These are phyloP conservation scores for Polygonum aviculare DNA, from an alignment of 148 eudicot species.

Conservation along the genomic window DNA sequence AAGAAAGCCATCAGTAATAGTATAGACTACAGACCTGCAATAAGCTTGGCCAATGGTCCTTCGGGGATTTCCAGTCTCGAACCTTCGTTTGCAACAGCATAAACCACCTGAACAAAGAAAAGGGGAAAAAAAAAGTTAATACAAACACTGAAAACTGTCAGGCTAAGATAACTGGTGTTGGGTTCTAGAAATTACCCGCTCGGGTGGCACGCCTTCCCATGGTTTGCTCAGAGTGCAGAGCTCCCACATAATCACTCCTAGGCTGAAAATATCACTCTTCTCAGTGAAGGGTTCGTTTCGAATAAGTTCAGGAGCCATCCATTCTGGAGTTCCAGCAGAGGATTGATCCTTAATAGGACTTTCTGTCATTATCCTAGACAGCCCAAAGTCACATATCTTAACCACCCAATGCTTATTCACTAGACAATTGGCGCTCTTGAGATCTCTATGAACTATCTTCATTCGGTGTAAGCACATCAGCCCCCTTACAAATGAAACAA, in stretches of 20 bases:
- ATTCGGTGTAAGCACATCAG: slow-evolving; percentile 94
- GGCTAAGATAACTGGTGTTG: not conserved
- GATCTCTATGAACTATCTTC: slow-evolving; percentile 93
- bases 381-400: slow-evolving; percentile 92
- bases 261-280: slow-evolving; percentile 94
- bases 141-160: not conserved
- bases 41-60: slow-evolving; percentile 81
- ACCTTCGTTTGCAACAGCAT: slow-evolving; percentile 75
- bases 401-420: slow-evolving; percentile 88
- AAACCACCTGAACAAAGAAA: slow-evolving; percentile 58
- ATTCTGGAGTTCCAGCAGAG: slow-evolving; percentile 98
- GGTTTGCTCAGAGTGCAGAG: slow-evolving; percentile 78
- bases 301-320: slow-evolving; percentile 99
- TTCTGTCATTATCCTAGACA: slow-evolving; percentile 65
- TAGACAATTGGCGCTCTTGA: slow-evolving; percentile 94
- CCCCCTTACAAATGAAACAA: slow-evolving; percentile 44
- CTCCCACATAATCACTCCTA: slow-evolving; percentile 99
- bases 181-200: slow-evolving; percentile 48
- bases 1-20: not conserved
- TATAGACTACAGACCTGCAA: slow-evolving; percentile 41
- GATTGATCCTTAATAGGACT: slow-evolving; percentile 47
- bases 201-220: slow-evolving; percentile 86
- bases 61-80: slow-evolving; percentile 74
- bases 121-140: not conserved
- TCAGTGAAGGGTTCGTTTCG: slow-evolving; percentile 90